Evolutionary conservation across 305 asterid species (phyloP).

Genomic region (Ilex paraguariensis): DNA sequence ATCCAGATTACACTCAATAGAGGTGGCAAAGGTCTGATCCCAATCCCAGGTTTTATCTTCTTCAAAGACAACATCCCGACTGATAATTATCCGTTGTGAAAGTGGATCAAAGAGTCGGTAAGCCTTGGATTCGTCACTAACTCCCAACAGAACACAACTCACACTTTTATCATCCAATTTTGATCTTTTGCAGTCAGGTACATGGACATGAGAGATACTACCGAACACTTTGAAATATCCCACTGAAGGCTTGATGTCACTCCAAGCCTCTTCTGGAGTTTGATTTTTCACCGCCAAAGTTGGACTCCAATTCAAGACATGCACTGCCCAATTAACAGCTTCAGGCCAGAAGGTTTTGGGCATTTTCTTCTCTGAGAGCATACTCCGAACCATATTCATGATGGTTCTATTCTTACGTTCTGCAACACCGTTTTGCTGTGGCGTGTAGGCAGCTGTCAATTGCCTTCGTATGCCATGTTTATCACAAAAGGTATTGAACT

Average conservation of each 20-base stretch:
- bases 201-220: background rate
- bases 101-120: background rate
- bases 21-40: background rate
- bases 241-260: no score
- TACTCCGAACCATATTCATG: background rate
- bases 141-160: background rate
- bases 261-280: no score
- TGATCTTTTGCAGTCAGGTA: background rate
- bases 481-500: no score
- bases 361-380: background rate
- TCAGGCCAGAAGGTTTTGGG: no score
- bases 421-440: background rate
- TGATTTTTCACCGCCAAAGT: no score
- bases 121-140: background rate
- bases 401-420: background rate
- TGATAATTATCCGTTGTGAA: background rate
- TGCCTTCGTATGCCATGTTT: background rate
- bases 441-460: no score
- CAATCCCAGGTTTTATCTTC: background rate
- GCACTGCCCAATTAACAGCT: no score
- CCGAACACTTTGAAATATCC: no score
- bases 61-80: background rate
- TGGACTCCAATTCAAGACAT: no score
- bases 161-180: background rate
- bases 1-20: no score